These are phyloP conservation scores for Dendrothele bispora DNA, from an alignment of 768 basidiomycete species.

Conservation along the genomic window DNA sequence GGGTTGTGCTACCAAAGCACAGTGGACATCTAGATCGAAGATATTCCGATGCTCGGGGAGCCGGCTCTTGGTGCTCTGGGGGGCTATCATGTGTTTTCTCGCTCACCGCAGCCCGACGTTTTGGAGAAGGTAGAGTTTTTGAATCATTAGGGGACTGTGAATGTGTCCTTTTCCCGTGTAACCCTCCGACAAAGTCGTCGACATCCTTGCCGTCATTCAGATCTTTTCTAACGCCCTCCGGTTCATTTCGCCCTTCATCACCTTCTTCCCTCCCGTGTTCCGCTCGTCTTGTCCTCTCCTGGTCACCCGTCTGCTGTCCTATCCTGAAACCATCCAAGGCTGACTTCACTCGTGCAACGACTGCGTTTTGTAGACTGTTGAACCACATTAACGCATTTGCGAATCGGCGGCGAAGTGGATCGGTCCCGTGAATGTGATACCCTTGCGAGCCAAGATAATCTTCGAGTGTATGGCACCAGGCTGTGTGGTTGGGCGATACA, in stretches of 20 bases:
- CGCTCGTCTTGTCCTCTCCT: not conserved
- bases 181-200: too few relatives aligned
- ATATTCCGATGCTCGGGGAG: conserved; percentile 21
- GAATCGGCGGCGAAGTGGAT: conserved; percentile 21
- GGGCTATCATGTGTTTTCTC: too few relatives aligned
- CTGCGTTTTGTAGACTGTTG: conserved; percentile 5
- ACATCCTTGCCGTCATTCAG: too few relatives aligned
- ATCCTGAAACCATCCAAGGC: not conserved
- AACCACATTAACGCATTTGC: conserved; percentile 26
- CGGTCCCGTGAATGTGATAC: conserved; percentile 15
- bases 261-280: not conserved
- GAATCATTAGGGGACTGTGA: too few relatives aligned
- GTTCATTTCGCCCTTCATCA: too few relatives aligned
- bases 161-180: too few relatives aligned
- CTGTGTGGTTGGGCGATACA: conserved; percentile 13
- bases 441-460: conserved; percentile 11
- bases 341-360: not conserved
- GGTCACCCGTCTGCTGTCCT: not conserved
- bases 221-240: too few relatives aligned
- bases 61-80: too few relatives aligned
- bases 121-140: too few relatives aligned
- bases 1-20: conserved; percentile 24
- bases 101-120: too few relatives aligned
- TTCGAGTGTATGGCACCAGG: conserved; percentile 13
- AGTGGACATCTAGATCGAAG: conserved; percentile 21